Evolutionary conservation across 805 yeast genomes (phyloP), one percentile per base, ranked within the genome.

Genomic region (Wickerhamomyces xylosicus): DNA sequence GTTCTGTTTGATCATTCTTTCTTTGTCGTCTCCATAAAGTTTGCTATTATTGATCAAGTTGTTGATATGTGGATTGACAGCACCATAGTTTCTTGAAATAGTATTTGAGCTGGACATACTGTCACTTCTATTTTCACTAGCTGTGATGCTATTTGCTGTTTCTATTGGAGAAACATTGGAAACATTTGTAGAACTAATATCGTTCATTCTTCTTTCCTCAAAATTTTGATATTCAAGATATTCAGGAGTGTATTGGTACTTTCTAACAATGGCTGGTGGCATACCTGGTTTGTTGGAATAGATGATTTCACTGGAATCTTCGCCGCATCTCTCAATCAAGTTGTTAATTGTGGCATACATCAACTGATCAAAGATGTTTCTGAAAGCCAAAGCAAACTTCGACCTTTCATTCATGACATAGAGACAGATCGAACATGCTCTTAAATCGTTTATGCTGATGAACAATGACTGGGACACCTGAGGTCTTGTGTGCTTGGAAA

Each of bases 401-500:
- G 83, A 72, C 42, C 84, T 63, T 49, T 78, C 84, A 15, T 79
- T 69, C 79, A 78, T 74, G 5, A 76, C 81, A 50, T 74, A 77
- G 15, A 78, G 56, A 42, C 79, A 72, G 14, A 75, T 67, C 2
- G 83, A 75, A 47, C 85, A 78, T 8, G 81, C 79, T 41, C 82
- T 62, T 32, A 78, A 57, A 57, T 77, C 82, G 54, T 78, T 81
- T 49, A 77, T 58, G 3, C 79, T 75, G 7, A 71, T 66, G 49
- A 76, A 66, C 31, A 72, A 56, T 19, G 69, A 64, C 29, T 71
- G 77, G 4, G 76, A 71, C 10, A 74, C 74, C 3, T 69, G 58
- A 3, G 82, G 81, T 44, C 79, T 61, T 2, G 81, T 75, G 51
- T 75, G 79, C 42, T 73, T 74, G 11, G 77, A 71, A 34, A 59